Percentiles rank a stretch among this genome's conserved stretches.
Conservation (phyloP, 73 alveolate genomes). For the Halteria grandinella region DNA sequence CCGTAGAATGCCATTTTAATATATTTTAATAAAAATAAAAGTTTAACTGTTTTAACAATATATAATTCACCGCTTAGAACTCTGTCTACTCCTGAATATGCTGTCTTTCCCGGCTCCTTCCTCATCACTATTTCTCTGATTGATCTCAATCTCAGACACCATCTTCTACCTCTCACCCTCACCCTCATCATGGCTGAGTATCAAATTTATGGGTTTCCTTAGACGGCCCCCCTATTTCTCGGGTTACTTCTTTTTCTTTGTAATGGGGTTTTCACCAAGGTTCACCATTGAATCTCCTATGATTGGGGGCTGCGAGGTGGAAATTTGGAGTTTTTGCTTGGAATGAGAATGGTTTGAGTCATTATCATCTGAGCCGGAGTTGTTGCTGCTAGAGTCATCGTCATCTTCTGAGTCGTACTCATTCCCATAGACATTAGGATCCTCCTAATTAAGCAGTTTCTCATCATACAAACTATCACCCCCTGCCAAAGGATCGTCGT, state of each 20-base stretch:
- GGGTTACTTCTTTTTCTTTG: conserved; percentile 2
- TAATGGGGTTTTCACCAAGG: conserved; percentile 19
- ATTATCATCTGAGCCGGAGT: conserved; percentile 3
- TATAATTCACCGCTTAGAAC: conserved; percentile 43
- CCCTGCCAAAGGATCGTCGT: not conserved
- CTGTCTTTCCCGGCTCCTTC: not conserved
- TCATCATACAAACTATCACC: not conserved
- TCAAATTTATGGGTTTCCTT: not conserved
- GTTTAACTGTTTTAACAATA: too few species aligned
- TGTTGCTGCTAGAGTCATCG: not conserved
- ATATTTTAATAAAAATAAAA: not conserved
- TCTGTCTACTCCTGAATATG: conserved; percentile 21
- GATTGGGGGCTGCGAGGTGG: not conserved
- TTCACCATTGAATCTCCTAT: conserved; percentile 44
- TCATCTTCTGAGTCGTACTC: not conserved
- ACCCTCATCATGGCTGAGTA: not conserved
- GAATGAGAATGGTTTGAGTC: not conserved
- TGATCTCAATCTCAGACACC: conserved; percentile 19
- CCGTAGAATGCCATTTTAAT: conserved; percentile 61
- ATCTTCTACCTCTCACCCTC: conserved; percentile 22
- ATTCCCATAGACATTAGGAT: not conserved
- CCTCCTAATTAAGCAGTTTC: not conserved
- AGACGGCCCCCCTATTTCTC: too few species aligned
- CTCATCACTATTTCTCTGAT: conserved; percentile 12
- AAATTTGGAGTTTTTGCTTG: not conserved